A percentile compares a stretch with the other conserved stretches of the same genome.
These are phyloP conservation scores for Platismatia glauca DNA, from an alignment of 495 filamentous ascomycete genomes.

Conservation along the genomic window DNA sequence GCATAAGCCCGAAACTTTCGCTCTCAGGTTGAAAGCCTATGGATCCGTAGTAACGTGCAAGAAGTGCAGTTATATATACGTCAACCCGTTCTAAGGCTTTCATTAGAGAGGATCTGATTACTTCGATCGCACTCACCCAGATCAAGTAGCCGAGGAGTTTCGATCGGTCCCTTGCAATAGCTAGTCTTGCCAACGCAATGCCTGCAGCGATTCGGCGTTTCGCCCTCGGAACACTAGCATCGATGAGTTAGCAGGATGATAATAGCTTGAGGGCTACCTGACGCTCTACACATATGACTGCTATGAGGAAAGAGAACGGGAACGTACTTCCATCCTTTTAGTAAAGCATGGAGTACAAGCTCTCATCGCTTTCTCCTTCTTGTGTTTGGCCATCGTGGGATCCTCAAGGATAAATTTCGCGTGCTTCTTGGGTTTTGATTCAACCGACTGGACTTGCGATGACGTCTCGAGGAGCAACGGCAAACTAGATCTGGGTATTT, in stretches of 20 bases:
- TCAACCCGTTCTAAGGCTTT: not conserved
- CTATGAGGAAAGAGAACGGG: not conserved
- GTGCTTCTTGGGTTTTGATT: not conserved
- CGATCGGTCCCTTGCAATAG: conserved; percentile 14
- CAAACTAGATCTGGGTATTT: not conserved
- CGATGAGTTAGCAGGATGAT: not conserved
- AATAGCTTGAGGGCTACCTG: not conserved
- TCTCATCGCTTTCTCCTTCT: conserved; percentile 9
- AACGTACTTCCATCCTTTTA: not conserved
- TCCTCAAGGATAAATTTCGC: conserved; percentile 4
- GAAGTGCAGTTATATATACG: not conserved
- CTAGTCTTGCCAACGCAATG: conserved; percentile 5
- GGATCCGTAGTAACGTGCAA: not conserved
- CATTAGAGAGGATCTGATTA: not conserved
- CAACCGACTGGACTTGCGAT: not conserved
- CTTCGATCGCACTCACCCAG: not conserved
- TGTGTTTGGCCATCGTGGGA: not conserved
- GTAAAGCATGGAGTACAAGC: conserved; percentile 2
- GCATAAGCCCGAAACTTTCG: not conserved
- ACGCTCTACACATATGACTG: not conserved
- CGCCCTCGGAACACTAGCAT: not conserved
- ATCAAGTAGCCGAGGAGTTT: conserved; percentile 2
- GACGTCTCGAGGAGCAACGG: not conserved
- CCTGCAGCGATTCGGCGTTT: conserved; percentile 2
- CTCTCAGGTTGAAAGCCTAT: not conserved